phyloP scores from a whole-genome alignment of 192 early-diverging fungal species.

The Coemansia asiatica region DNA sequence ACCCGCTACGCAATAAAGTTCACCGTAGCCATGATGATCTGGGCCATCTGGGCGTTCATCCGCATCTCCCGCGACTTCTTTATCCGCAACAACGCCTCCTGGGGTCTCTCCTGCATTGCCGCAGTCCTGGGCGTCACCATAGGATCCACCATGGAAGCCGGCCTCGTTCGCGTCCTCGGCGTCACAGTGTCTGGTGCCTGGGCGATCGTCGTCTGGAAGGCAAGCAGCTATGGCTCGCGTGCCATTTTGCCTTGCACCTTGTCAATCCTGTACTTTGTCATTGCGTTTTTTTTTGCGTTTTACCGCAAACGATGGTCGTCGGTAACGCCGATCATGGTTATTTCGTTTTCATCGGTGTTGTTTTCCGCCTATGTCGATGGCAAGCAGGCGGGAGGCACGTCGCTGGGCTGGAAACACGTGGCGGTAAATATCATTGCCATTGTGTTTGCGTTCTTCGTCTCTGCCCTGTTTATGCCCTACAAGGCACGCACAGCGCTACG shows the following conservation, averaged over 20 bases:
- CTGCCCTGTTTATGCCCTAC: conserved; percentile 43
- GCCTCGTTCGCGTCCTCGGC: conserved; percentile 27
- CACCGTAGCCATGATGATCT: conserved; percentile 39
- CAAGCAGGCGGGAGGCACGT: conserved; percentile 5
- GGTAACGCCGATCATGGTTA: conserved; percentile 31
- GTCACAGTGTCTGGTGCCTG: conserved; percentile 25
- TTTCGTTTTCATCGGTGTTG: conserved; percentile 38
- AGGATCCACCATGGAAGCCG: conserved; percentile 35
- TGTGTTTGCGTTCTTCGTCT: conserved; percentile 34
- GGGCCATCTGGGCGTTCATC: conserved; percentile 47
- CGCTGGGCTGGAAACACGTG: conserved; percentile 39
- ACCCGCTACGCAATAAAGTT: conserved; percentile 50
- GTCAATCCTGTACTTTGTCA: conserved; percentile 35
- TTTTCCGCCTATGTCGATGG: conserved; percentile 19
- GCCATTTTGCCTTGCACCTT: conserved; percentile 28
- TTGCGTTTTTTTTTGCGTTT: conserved; percentile 27
- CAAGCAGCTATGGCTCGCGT: conserved; percentile 14
- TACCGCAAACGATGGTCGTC: conserved; percentile 22
- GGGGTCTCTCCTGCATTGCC: conserved; percentile 40
- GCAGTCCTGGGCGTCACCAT: conserved; percentile 40
- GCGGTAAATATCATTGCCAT: conserved; percentile 39
- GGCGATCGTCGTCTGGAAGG: conserved; percentile 43
- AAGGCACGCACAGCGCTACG: conserved; percentile 42
- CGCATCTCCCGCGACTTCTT: conserved; percentile 23
- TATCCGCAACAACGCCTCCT: conserved; percentile 19